phyloP scores from a whole-genome alignment of 1,284 basidiomycete species.

The Fomitopsis pinicola region DNA sequence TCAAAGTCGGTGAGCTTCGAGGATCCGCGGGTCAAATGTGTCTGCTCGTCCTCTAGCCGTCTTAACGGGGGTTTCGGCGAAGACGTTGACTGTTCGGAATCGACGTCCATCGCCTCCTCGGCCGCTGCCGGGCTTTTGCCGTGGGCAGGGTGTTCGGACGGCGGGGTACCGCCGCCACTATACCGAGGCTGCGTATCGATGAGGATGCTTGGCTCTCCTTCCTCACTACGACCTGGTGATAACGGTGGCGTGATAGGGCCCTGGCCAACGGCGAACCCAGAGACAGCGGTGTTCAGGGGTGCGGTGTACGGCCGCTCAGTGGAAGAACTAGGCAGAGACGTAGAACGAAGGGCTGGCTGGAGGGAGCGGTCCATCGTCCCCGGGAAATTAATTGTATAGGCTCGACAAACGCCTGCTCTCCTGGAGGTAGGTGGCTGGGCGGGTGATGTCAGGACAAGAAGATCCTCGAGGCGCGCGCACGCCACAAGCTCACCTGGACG shows the following conservation, averaged over 20 bases:
- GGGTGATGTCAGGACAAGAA: slow-evolving; percentile 14
- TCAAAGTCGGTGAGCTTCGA: slow-evolving; percentile 75
- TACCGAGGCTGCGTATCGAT: slow-evolving; percentile 27
- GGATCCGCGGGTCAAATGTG: slow-evolving; percentile 53
- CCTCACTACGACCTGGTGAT: slow-evolving; percentile 33
- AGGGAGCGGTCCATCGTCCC: slow-evolving; percentile 18
- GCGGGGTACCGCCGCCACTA: slow-evolving; percentile 13
- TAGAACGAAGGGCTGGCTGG: slow-evolving; percentile 28
- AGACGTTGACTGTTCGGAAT: slow-evolving; percentile 9
- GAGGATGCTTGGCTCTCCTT: slow-evolving; percentile 23
- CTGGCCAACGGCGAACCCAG: slow-evolving; percentile 30
- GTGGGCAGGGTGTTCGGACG: not conserved
- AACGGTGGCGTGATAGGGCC: slow-evolving; percentile 37
- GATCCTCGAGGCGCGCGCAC: slow-evolving; percentile 13
- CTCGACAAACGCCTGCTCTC: slow-evolving; percentile 24
- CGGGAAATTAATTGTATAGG: slow-evolving; percentile 17
- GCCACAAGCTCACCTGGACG: slow-evolving; percentile 17
- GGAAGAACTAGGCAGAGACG: slow-evolving; percentile 29
- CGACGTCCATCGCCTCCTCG: slow-evolving; percentile 26
- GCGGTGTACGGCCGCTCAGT: slow-evolving; percentile 19
- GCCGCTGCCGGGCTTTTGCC: slow-evolving; percentile 3
- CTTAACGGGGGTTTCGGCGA: slow-evolving; percentile 44
- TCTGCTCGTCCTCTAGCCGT: slow-evolving; percentile 63
- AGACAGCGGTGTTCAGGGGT: slow-evolving; percentile 22
- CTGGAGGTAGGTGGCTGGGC: slow-evolving; percentile 20